Conservation (phyloP, 2,329 filamentous ascomycete species). For the Pyrenochaeta sp. region DNA sequence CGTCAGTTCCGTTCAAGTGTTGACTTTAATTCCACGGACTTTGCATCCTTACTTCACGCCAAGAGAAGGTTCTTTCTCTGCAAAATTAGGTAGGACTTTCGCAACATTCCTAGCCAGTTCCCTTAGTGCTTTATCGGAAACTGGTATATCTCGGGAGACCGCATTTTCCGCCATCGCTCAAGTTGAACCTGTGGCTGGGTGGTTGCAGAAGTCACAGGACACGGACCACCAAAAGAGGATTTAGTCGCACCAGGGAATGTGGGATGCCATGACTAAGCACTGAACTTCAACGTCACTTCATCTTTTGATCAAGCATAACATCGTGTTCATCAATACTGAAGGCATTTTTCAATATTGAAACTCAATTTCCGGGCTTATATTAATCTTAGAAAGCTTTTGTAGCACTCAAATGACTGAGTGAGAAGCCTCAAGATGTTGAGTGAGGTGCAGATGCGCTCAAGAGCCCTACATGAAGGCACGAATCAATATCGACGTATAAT, state of each 20-base stretch:
- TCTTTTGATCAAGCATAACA: background rate
- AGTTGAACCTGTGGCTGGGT: background rate
- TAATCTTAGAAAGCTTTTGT: too few relatives aligned
- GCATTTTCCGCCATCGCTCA: slow-evolving; percentile 14
- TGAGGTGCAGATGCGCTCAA: too few relatives aligned
- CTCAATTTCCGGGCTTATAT: background rate
- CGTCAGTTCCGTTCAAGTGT: slow-evolving; percentile 23
- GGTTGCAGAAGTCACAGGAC: background rate
- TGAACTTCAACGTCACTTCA: background rate
- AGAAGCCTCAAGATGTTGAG: too few relatives aligned
- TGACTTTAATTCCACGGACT: slow-evolving; percentile 42
- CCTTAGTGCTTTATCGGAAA: slow-evolving; percentile 36
- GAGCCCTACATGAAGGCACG: too few relatives aligned
- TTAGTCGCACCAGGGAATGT: background rate
- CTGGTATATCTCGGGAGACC: slow-evolving; percentile 15
- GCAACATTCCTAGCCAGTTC: slow-evolving; percentile 35
- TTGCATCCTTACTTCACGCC: slow-evolving; percentile 48
- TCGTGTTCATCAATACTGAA: background rate
- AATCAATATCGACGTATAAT: too few relatives aligned
- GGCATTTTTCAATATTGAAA: background rate
- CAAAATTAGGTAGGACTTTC: slow-evolving; percentile 34
- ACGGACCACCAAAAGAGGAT: slow-evolving; percentile 1
- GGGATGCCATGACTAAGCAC: slow-evolving; percentile 1
- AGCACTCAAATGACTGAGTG: too few relatives aligned
- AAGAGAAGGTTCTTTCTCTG: slow-evolving; percentile 28